Conservation (phyloP, 75 land plant genomes). For the Cunninghamia lanceolata region DNA sequence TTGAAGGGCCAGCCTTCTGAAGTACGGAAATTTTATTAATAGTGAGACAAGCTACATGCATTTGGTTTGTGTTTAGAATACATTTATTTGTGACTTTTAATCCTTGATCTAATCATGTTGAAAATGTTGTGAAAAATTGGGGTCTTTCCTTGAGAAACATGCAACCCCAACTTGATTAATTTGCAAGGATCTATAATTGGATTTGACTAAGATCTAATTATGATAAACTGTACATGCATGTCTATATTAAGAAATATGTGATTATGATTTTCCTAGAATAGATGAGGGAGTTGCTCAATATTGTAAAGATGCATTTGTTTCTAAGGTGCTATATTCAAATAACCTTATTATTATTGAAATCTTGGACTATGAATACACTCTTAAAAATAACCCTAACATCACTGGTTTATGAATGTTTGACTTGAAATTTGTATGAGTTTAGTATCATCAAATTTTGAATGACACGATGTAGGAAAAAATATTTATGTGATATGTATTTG, state of each 20-base stretch:
- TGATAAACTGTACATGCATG: conserved; percentile 27
- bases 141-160: neutral
- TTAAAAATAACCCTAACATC: too few relatives aligned
- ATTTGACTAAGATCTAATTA: neutral
- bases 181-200: neutral
- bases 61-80: neutral
- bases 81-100: neutral
- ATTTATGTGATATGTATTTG: neutral
- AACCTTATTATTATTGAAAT: neutral
- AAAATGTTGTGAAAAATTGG: neutral
- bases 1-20: conserved; percentile 42
- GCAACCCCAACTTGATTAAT: neutral
- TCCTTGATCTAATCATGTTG: neutral
- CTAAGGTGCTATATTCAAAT: conserved; percentile 24
- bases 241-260: conserved; percentile 28
- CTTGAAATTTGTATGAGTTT: too few relatives aligned
- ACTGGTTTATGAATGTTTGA: neutral
- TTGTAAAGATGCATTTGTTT: conserved; percentile 41
- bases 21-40: conserved; percentile 19
- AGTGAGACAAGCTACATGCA: neutral
- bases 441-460: neutral
- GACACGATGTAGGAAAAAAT: neutral
- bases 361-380: neutral
- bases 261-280: conserved; percentile 28
- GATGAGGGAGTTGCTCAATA: conserved; percentile 36